These are phyloP conservation scores for Coemansia interrupta DNA, from an alignment of 192 early-diverging fungal species.

Conservation along the genomic window DNA sequence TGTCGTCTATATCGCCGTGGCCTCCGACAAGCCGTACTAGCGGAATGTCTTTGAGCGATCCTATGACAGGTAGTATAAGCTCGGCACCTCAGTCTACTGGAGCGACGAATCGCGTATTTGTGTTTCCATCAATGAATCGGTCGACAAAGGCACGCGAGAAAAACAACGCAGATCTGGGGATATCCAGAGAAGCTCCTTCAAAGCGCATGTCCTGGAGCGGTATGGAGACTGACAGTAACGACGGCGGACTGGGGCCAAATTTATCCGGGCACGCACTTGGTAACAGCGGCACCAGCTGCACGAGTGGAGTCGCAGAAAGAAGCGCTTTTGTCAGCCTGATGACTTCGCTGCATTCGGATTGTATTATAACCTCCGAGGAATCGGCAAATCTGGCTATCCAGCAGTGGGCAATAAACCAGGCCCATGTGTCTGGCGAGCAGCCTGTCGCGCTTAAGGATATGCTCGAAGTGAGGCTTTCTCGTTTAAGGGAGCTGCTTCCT, in stretches of 20 bases:
- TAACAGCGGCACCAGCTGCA: neutral
- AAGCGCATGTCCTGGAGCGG: conserved; percentile 8
- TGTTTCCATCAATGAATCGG: conserved; percentile 18
- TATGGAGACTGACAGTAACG: conserved; percentile 36
- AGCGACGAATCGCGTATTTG: conserved; percentile 12
- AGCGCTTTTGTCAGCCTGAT: conserved; percentile 21
- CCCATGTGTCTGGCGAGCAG: conserved; percentile 9
- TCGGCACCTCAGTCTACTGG: neutral
- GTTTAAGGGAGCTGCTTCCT: conserved; percentile 25
- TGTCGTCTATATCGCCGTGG: conserved; percentile 16
- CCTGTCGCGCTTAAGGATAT: conserved; percentile 11
- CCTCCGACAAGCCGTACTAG: conserved; percentile 1
- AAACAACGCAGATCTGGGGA: conserved; percentile 1
- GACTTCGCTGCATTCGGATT: neutral
- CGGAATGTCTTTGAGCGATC: neutral
- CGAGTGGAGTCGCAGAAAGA: neutral
- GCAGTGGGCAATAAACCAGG: conserved; percentile 30
- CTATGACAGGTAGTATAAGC: neutral
- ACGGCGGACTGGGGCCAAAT: neutral
- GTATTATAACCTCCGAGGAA: neutral
- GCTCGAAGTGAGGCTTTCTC: conserved; percentile 16
- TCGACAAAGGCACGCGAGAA: conserved; percentile 38
- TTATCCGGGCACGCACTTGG: neutral
- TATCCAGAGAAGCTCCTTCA: neutral
- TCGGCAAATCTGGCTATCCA: conserved; percentile 22